Base-by-base conservation (phyloP, 768 basidiomycete genomes). In the Leccinum disarticulatum region DNA sequence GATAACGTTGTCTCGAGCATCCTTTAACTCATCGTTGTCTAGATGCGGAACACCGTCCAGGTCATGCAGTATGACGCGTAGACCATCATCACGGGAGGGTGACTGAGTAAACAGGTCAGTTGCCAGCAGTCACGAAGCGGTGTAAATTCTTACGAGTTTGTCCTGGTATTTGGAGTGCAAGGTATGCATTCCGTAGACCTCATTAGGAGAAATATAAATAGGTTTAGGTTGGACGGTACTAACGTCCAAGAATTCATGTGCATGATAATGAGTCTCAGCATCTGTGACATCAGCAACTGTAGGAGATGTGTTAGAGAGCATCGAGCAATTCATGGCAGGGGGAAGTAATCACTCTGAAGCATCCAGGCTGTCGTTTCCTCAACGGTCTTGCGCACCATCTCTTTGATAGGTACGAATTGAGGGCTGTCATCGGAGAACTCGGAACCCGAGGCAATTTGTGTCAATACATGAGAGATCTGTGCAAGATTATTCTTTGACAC, bases 121-220 rank as follows among this genome's bases (percentile, higher is more conserved):
- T 27, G 33, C 17, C 46, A 61, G 57, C 30, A 15, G 31, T 66
- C 28, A 58, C 38, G n/a, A 41, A 56, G 50, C 52, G 35, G 56
- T 7, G 31, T 17, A 38, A 43, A 49, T 43, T 71, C 87, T 59
- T 63, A 96, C 95, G 66, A 98, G 70, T 57, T 77, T 72, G 28
- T 89, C 85, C 46, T 88, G 78, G 70, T 95, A 80, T 67, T 89
- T 87, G 9, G 86, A 79, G 13, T 98, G 78, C 4, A 96, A 74
- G 1, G 82, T 77, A 70, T 98, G 93, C 75, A 92, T 90, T 3
- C 88, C 85, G 70, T 98, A 99, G 27, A 98, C 93, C 70, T 99
- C 96, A 67, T 94, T 95, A 2, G 96, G 91, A 13, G 96, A 94
- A 61, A 99, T 97, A 71, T 93, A 93, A 61, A 99, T 96, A 8